phyloP scores from a whole-genome alignment of 169 alveolate species.

The Plasmodium chabaudi region DNA sequence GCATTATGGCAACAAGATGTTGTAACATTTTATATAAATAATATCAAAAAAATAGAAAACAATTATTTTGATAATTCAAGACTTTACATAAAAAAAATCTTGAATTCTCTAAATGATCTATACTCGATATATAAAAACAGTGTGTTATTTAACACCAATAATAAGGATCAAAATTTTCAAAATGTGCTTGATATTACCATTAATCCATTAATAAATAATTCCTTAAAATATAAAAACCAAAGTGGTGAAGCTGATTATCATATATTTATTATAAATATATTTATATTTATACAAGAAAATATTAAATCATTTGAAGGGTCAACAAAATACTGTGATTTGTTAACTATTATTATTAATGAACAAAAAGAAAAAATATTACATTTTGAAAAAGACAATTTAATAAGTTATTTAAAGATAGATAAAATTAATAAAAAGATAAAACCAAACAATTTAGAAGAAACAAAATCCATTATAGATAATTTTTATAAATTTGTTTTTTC shows the following conservation, averaged over 20 bases:
- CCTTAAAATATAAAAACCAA: conserved; percentile 43
- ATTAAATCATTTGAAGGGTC: conserved; percentile 46
- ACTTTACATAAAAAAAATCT: conserved; percentile 48
- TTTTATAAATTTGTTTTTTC: conserved; percentile 64
- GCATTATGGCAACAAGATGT: conserved; percentile 70
- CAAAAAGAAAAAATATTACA: conserved; percentile 39
- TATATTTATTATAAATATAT: conserved; percentile 65
- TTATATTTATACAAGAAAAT: conserved; percentile 62
- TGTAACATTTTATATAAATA: conserved; percentile 51
- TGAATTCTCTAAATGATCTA: conserved; percentile 46
- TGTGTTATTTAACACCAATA: not conserved
- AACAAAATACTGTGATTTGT: conserved; percentile 50
- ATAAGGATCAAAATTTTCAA: conserved; percentile 61
- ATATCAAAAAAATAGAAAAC: conserved; percentile 31
- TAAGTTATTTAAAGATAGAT: conserved; percentile 22
- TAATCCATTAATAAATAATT: conserved; percentile 73
- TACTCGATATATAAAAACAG: conserved; percentile 44
- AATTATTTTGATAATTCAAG: conserved; percentile 32
- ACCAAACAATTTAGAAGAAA: conserved; percentile 12
- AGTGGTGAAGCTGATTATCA: conserved; percentile 30
- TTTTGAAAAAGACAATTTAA: conserved; percentile 24
- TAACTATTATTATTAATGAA: conserved; percentile 50
- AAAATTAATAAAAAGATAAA: conserved; percentile 23
- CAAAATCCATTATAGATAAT: conserved; percentile 33
- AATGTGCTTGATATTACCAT: conserved; percentile 71